Evolutionary conservation across 2,329 filamentous ascomycete genomes (phyloP).

Genomic region (Tolypocladium capitatum): DNA sequence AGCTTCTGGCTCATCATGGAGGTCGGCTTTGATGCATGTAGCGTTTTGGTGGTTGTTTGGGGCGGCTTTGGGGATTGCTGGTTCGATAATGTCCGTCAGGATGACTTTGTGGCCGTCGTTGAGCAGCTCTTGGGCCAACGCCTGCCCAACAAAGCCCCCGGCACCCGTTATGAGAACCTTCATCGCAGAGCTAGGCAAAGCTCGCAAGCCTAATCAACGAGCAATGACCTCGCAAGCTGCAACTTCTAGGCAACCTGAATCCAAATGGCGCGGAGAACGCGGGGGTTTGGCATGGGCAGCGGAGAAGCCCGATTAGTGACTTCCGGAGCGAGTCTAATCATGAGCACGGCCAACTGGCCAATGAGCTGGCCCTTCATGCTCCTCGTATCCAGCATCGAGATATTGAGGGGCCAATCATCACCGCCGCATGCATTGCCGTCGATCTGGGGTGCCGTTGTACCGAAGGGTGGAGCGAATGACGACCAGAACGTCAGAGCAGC

Average conservation of each 20-base stretch:
- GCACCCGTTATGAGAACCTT: constrained; percentile 50
- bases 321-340: too few species aligned
- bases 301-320: too few species aligned
- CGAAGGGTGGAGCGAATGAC: too few species aligned
- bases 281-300: too few species aligned
- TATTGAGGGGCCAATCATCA: too few species aligned
- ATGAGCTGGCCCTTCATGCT: too few species aligned
- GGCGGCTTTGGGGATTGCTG: constrained; percentile 28
- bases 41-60: constrained; percentile 16
- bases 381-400: too few species aligned
- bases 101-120: constrained; percentile 29
- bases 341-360: too few species aligned
- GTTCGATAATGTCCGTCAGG: constrained; percentile 42
- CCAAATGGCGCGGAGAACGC: too few species aligned
- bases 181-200: background rate
- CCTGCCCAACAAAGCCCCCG: constrained; percentile 51
- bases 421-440: too few species aligned
- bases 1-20: constrained; percentile 7
- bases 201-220: background rate
- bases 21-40: constrained; percentile 12
- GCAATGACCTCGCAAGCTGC: background rate
- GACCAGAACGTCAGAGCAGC: too few species aligned
- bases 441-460: too few species aligned
- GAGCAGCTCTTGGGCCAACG: constrained; percentile 42
- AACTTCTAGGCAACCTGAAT: background rate